Evolutionary conservation across 2,329 filamentous ascomycete species (phyloP).

Genomic region (Fusarium denticulatum): DNA sequence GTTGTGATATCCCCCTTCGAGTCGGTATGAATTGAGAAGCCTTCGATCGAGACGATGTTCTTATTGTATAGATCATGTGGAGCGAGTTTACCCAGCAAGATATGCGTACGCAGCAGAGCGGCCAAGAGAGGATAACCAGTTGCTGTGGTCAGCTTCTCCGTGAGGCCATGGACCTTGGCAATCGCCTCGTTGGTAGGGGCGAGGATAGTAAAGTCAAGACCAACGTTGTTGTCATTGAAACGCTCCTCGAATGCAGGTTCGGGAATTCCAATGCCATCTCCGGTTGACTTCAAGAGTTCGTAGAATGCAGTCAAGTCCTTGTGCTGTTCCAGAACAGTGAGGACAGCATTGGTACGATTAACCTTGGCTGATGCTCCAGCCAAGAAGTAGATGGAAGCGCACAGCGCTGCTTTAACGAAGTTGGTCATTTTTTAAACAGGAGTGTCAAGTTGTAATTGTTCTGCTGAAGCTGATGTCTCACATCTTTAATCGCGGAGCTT

Average conservation of each 20-base stretch:
- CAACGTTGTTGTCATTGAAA: neutral
- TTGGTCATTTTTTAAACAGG: neutral
- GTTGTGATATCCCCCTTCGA: neutral
- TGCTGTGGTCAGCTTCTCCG: neutral
- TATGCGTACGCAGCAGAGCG: neutral
- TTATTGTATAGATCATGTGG: neutral
- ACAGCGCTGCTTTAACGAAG: neutral
- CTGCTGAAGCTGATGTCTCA: neutral
- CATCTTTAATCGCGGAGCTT: neutral
- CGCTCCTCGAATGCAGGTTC: neutral
- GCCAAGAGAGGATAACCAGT: neutral
- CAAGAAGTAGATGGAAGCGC: neutral
- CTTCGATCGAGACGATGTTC: neutral
- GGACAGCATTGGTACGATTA: neutral
- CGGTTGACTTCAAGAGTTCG: neutral
- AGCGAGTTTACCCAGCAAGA: neutral
- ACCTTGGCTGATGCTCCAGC: neutral
- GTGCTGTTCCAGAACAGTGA: neutral
- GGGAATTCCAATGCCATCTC: neutral
- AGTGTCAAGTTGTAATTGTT: neutral
- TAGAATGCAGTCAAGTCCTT: neutral
- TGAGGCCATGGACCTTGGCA: neutral
- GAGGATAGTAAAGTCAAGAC: neutral
- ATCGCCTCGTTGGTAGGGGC: neutral
- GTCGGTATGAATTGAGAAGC: neutral